Conservation (phyloP, 257 asterid species). For the Solanum arcanum region DNA sequence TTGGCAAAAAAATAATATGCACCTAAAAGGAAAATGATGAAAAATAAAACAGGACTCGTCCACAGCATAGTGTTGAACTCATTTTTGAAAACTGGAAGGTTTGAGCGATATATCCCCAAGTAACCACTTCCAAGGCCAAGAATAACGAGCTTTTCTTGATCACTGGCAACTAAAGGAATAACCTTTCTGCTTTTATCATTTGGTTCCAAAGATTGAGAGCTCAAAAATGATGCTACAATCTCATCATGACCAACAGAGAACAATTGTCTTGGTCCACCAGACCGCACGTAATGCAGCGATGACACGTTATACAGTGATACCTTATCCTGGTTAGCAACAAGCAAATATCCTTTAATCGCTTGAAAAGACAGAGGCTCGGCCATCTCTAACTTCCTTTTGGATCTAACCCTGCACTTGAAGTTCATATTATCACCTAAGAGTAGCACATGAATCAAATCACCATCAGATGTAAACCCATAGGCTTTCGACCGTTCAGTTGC, state of each 20-base stretch:
- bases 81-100: constrained; percentile 62
- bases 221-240: constrained; percentile 46
- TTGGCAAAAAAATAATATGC: constrained; percentile 89
- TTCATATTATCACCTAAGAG: constrained; percentile 78
- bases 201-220: constrained; percentile 23
- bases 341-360: constrained; percentile 76
- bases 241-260: constrained; percentile 59
- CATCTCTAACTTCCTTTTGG: constrained; percentile 58
- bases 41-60: constrained; percentile 82
- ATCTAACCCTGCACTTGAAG: constrained; percentile 82
- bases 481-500: constrained; percentile 80
- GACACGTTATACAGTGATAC: constrained; percentile 69
- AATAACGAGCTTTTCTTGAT: constrained; percentile 65
- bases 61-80: constrained; percentile 77
- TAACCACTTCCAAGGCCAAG: constrained; percentile 62
- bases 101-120: constrained; percentile 69
- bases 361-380: constrained; percentile 55
- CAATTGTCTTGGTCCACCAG: constrained; percentile 57
- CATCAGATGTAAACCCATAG: constrained; percentile 64
- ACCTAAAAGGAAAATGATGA: constrained; percentile 71
- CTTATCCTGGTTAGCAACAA: constrained; percentile 46
- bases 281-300: constrained; percentile 72
- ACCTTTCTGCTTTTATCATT: constrained; percentile 7
- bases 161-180: constrained; percentile 53
- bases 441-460: constrained; percentile 65